A percentile compares a stretch with the other conserved stretches of the same genome.
Evolutionary conservation across 2,329 filamentous ascomycete species (phyloP).

Genomic region (Xylariaceae sp.): DNA sequence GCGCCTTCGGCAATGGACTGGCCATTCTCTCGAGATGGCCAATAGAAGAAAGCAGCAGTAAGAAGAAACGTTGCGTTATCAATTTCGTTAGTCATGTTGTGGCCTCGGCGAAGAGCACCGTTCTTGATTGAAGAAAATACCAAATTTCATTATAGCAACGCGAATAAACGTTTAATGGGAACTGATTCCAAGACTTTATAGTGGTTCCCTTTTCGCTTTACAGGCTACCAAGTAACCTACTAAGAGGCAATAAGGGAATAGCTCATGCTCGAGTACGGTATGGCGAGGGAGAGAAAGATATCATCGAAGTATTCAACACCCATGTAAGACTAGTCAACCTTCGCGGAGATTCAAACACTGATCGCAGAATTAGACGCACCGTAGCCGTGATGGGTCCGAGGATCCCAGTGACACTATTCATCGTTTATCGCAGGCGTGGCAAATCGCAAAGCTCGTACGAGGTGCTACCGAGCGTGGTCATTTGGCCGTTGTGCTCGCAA

Average conservation of each 20-base stretch:
- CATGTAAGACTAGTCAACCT: slow-evolving; percentile 49
- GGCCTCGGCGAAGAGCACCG: too few relatives aligned
- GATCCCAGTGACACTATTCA: slow-evolving; percentile 87
- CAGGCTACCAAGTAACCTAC: slow-evolving; percentile 89
- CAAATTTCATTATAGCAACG: too few relatives aligned
- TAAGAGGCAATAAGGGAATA: slow-evolving; percentile 89
- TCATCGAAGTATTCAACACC: slow-evolving; percentile 88
- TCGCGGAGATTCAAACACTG: background rate
- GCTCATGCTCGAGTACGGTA: slow-evolving; percentile 77
- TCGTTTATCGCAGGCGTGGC: slow-evolving; percentile 89
- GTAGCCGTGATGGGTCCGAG: slow-evolving; percentile 71
- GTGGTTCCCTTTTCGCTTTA: slow-evolving; percentile 90
- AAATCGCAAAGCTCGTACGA: slow-evolving; percentile 84
- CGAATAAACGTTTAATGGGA: background rate
- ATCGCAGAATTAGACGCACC: slow-evolving; percentile 52
- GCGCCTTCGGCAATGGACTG: slow-evolving; percentile 83
- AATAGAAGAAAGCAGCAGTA: slow-evolving; percentile 70
- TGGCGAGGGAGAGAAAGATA: slow-evolving; percentile 58
- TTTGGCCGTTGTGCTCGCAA: slow-evolving; percentile 80
- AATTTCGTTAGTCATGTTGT: too few relatives aligned
- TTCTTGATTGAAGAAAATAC: too few relatives aligned
- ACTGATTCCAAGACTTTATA: slow-evolving; percentile 1
- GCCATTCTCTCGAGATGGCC: slow-evolving; percentile 90
- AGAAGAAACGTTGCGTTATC: background rate
- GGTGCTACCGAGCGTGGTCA: slow-evolving; percentile 76